A percentile compares a stretch with the other conserved stretches of the same genome.
Evolutionary conservation across 2,329 filamentous ascomycete species (phyloP).

Genomic region (Scolecobasidium constrictum): DNA sequence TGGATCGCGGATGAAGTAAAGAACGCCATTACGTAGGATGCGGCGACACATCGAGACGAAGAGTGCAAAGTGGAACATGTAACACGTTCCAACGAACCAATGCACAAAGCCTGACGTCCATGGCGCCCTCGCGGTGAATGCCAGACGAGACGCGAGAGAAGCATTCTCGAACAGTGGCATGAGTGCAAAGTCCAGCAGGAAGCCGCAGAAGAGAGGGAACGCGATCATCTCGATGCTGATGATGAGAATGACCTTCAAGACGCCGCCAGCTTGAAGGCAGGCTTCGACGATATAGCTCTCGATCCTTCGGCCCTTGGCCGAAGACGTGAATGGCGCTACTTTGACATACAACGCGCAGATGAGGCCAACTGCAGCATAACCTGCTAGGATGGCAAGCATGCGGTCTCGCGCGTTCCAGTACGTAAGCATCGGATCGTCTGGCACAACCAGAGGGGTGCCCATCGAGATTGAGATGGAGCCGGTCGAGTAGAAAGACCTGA

Average conservation of each 20-base stretch:
- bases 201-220: slow-evolving; percentile 90
- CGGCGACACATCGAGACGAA: slow-evolving; percentile 99
- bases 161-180: slow-evolving; percentile 80
- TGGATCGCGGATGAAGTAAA: slow-evolving; percentile 96
- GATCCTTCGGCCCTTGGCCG: slow-evolving; percentile 41
- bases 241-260: slow-evolving; percentile 95
- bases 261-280: slow-evolving; percentile 85
- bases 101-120: slow-evolving; percentile 91
- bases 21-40: slow-evolving; percentile 86
- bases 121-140: slow-evolving; percentile 69
- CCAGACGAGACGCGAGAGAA: slow-evolving; percentile 63
- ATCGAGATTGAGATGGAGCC: slow-evolving; percentile 5
- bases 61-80: slow-evolving; percentile 99
- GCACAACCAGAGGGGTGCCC: slow-evolving; percentile 1
- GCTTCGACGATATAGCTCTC: slow-evolving; percentile 74
- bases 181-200: slow-evolving; percentile 78
- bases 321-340: slow-evolving; percentile 55
- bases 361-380: slow-evolving; percentile 68
- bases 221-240: slow-evolving; percentile 99
- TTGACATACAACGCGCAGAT: slow-evolving; percentile 71
- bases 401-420: slow-evolving; percentile 43
- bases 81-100: slow-evolving; percentile 97
- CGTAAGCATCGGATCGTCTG: slow-evolving; percentile 26
- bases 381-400: slow-evolving; percentile 63
- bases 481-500: not conserved